Base-by-base conservation (phyloP, 1,284 basidiomycete species). In the Malassezia restricta region DNA sequence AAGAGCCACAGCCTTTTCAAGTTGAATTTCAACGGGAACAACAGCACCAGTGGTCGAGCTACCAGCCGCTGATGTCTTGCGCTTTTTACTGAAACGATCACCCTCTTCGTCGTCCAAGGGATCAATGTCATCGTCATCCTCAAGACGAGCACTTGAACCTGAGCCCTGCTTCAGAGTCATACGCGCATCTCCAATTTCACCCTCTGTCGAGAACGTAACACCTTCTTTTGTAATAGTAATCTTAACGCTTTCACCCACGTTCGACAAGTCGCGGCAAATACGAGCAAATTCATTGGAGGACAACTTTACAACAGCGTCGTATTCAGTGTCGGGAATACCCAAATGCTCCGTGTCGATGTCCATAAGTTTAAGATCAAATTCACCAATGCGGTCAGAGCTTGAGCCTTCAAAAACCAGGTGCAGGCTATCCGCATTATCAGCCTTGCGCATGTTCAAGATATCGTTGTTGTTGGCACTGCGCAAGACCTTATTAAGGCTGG, bases 301-400 rank as follows among this genome's bases (percentile, higher is more conserved):
- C 82, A 99, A 84, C 30, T 83, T 85, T 51, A 98, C 83, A 48
- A 86, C 84, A 15, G 89, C 88, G 68, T 98, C 92, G 75, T 98
- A 99, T 58, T 91, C 85, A 3, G 94, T 99, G 64, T 96, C 90
- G n/a, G 94, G 94, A 66, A 98, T 96, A 47, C 87, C 86, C 49
- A 98, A 84, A 53, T 84, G 85, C 76, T 98, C 94, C 32, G 75
- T 60, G 50, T 99, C 92, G 68, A 99, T 99, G 71, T 98, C 94
- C 91, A 99, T 96, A 50, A 98, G 82, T 76, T 96, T 98, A 84
- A 99, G 88, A 68, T 95, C 91, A 76, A 96, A 98, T 74, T 98
- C 89, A 24, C 89, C 90, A 49, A 98, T 85, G 51, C 94, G 83
- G 75, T 96, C 92, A 8, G 85, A 82, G 92, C 89, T 85, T 70